Conservation (phyloP, 495 filamentous ascomycete species). For the Podospora appendiculata region DNA sequence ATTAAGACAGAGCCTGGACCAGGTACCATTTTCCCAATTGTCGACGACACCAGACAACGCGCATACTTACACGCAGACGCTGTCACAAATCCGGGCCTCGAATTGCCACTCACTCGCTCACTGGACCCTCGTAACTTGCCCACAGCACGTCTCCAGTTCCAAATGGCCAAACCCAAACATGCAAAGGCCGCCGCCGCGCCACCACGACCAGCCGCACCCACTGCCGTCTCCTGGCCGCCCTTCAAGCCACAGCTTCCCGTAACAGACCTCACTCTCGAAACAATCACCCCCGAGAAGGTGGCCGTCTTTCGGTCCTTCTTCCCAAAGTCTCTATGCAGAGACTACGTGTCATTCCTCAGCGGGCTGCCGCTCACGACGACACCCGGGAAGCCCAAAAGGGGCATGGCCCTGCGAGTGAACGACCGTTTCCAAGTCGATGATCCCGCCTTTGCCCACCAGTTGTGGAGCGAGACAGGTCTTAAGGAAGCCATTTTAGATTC, state of each 20-base stretch:
- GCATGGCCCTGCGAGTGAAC: conserved; percentile 80
- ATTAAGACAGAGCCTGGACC: too few species aligned
- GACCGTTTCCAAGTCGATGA: conserved; percentile 86
- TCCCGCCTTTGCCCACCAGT: conserved; percentile 57
- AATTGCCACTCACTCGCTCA: too few species aligned
- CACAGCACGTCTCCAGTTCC: neutral
- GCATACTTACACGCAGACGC: too few species aligned
- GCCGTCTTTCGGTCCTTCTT: conserved; percentile 72
- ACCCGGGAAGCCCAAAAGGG: conserved; percentile 74
- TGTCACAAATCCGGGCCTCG: too few species aligned
- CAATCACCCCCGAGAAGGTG: conserved; percentile 53
- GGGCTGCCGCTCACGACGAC: conserved; percentile 71
- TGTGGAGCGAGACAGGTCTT: conserved; percentile 63
- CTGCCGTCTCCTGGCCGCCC: conserved; percentile 59
- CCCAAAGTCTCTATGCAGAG: conserved; percentile 70
- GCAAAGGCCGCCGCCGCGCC: conserved; percentile 4
- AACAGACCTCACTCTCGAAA: conserved; percentile 55
- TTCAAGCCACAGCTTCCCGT: conserved; percentile 67
- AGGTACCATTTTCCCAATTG: too few species aligned
- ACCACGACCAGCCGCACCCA: neutral
- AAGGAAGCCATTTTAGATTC: conserved; percentile 36
- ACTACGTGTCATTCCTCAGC: conserved; percentile 71
- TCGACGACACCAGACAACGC: too few species aligned
- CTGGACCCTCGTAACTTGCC: too few species aligned
- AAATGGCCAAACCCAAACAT: conserved; percentile 21